phyloP scores from a whole-genome alignment of 306 rosid genomes.

The Castanospermum australe region DNA sequence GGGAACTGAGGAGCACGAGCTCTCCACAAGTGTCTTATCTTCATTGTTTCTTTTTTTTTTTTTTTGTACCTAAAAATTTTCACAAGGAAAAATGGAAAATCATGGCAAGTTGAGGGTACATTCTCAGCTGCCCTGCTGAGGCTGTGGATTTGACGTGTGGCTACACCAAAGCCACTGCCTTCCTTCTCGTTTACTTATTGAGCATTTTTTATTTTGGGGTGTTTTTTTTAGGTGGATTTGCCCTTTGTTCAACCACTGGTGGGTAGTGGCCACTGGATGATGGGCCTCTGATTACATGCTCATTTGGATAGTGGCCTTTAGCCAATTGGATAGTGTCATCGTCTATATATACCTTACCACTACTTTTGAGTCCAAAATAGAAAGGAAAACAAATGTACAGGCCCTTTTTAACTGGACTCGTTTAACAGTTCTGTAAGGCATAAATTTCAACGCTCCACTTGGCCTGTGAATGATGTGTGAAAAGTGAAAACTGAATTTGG shows the following conservation, averaged over 20 bases:
- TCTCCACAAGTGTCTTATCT: conserved; percentile 80
- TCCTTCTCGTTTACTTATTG: background rate
- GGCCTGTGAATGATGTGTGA: background rate
- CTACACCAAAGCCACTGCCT: conserved; percentile 27
- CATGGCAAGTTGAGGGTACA: conserved; percentile 32
- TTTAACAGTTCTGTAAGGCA: too few relatives aligned
- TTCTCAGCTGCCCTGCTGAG: conserved; percentile 35
- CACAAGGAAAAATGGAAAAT: background rate
- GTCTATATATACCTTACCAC: background rate
- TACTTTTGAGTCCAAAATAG: background rate
- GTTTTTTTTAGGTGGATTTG: too few relatives aligned
- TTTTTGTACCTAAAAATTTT: conserved; percentile 13
- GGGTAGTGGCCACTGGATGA: background rate
- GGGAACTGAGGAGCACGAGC: conserved; percentile 40
- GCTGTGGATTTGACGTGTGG: conserved; percentile 43
- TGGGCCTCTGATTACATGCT: background rate
- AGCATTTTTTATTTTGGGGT: background rate
- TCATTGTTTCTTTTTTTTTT: background rate
- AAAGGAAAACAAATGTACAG: background rate
- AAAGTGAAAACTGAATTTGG: too few relatives aligned
- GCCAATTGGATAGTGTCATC: background rate
- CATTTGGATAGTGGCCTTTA: background rate
- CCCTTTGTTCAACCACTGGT: background rate
- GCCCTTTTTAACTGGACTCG: too few relatives aligned
- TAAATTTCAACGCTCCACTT: background rate